Conservation (phyloP, 2,329 filamentous ascomycete genomes). For the Arthrocladium fulminans region DNA sequence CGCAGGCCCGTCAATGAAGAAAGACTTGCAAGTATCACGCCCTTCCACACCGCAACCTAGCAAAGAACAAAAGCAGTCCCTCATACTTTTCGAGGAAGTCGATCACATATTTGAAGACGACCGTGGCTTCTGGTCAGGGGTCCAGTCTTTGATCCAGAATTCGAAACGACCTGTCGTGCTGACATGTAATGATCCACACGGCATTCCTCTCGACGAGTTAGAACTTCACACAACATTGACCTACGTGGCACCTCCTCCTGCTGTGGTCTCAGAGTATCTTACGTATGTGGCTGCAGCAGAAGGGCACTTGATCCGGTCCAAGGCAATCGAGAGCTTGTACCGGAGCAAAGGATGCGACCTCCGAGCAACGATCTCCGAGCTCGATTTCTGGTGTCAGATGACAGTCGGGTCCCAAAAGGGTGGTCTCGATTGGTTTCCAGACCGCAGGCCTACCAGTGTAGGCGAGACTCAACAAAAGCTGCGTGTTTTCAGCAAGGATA, state of each 20-base stretch:
- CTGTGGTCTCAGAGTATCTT: slow-evolving; percentile 69
- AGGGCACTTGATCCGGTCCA: slow-evolving; percentile 66
- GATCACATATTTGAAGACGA: slow-evolving; percentile 94
- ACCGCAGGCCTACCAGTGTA: slow-evolving; percentile 48
- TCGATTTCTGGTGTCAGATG: slow-evolving; percentile 97
- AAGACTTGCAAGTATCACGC: slow-evolving; percentile 16
- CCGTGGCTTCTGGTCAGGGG: slow-evolving; percentile 83
- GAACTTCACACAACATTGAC: slow-evolving; percentile 78
- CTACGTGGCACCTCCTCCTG: slow-evolving; percentile 56
- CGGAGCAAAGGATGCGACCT: slow-evolving; percentile 61
- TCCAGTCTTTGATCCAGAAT: slow-evolving; percentile 66
- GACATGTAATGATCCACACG: slow-evolving; percentile 85
- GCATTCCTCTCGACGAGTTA: slow-evolving; percentile 67
- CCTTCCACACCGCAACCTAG: slow-evolving; percentile 1
- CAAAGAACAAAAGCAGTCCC: slow-evolving; percentile 73
- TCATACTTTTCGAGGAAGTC: slow-evolving; percentile 89
- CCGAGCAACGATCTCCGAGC: slow-evolving; percentile 69
- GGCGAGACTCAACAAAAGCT: slow-evolving; percentile 49
- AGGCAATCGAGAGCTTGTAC: slow-evolving; percentile 62
- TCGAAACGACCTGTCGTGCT: slow-evolving; percentile 90
- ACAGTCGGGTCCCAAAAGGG: slow-evolving; percentile 81
- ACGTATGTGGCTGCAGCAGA: slow-evolving; percentile 77
- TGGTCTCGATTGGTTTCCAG: slow-evolving; percentile 85
- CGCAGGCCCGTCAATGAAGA: slow-evolving; percentile 15
- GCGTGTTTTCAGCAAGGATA: slow-evolving; percentile 71